These are phyloP conservation scores for Lepidopterella palustris DNA, from an alignment of 495 filamentous ascomycete genomes.

Conservation along the genomic window DNA sequence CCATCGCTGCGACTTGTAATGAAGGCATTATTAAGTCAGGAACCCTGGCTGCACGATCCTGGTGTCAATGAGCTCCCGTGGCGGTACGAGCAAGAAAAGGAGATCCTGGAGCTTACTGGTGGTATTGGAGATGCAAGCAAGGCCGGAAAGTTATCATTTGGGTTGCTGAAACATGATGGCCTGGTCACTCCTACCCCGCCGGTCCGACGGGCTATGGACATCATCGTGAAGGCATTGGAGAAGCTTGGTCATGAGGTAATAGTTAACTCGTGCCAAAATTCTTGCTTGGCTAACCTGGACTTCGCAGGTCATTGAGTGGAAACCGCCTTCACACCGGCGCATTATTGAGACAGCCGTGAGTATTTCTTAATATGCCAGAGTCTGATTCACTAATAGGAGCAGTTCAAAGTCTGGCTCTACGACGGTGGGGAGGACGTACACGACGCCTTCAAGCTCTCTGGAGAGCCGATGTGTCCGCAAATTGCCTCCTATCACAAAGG, in stretches of 20 bases:
- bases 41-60: conserved; percentile 63
- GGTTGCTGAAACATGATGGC: conserved; percentile 47
- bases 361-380: not conserved
- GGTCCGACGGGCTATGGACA: conserved; percentile 47
- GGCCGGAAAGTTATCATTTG: conserved; percentile 45
- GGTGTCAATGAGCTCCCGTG: conserved; percentile 56
- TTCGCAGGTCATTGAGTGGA: conserved; percentile 50
- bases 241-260: conserved; percentile 48
- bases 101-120: conserved; percentile 43
- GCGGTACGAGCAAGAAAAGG: conserved; percentile 48
- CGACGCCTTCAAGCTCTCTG: conserved; percentile 48
- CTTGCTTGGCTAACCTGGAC: not conserved
- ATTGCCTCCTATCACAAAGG: conserved; percentile 34
- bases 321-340: conserved; percentile 48
- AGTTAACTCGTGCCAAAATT: not conserved
- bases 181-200: conserved; percentile 47
- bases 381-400: not conserved
- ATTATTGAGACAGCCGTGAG: conserved; percentile 7
- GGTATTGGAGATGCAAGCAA: conserved; percentile 14
- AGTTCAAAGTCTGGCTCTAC: conserved; percentile 43
- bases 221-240: conserved; percentile 46
- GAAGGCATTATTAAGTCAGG: conserved; percentile 46
- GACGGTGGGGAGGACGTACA: conserved; percentile 45
- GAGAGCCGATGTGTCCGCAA: conserved; percentile 45
- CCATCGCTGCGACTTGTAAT: conserved; percentile 48